A percentile compares a stretch with the other conserved stretches of the same genome.
These are phyloP conservation scores for Pythium oligandrum DNA, from an alignment of 352 stramenopile genomes.

Conservation along the genomic window DNA sequence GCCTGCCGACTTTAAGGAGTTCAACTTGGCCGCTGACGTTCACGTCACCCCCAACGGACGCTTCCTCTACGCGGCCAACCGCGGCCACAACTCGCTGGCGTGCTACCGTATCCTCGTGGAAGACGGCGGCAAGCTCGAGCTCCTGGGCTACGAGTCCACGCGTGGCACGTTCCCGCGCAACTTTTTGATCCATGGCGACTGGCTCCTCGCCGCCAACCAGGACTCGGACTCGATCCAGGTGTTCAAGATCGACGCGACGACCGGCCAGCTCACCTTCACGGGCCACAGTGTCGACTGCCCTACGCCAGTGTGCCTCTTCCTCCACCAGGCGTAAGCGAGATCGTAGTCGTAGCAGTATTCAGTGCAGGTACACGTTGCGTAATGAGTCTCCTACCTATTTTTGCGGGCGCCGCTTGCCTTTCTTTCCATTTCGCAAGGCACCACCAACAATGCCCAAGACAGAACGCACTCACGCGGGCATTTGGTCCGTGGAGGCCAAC, in stretches of 20 bases:
- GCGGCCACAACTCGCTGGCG: slow-evolving; percentile 53
- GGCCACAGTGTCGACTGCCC: slow-evolving; percentile 32
- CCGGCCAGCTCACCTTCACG: slow-evolving; percentile 36
- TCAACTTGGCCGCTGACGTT: slow-evolving; percentile 36
- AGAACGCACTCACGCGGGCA: neutral
- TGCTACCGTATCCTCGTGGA: slow-evolving; percentile 39
- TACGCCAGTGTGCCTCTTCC: slow-evolving; percentile 37
- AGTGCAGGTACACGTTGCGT: no score
- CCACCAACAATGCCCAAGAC: no score
- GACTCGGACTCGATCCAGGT: slow-evolving; percentile 53
- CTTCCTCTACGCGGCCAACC: slow-evolving; percentile 68
- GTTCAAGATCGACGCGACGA: slow-evolving; percentile 39
- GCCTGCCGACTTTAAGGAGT: slow-evolving; percentile 24
- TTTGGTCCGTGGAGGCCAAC: slow-evolving; percentile 56
- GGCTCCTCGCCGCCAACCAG: slow-evolving; percentile 60
- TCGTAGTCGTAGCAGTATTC: no score
- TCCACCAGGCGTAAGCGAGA: neutral
- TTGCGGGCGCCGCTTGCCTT: no score
- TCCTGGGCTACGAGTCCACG: slow-evolving; percentile 35
- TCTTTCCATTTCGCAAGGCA: no score
- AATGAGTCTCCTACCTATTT: no score
- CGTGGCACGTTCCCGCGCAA: slow-evolving; percentile 37
- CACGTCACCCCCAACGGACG: slow-evolving; percentile 42
- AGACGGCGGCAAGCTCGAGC: slow-evolving; percentile 22
- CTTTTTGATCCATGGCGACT: slow-evolving; percentile 42